These are phyloP conservation scores for Ustilago tritici DNA, from an alignment of 1,284 basidiomycete genomes.

Conservation along the genomic window DNA sequence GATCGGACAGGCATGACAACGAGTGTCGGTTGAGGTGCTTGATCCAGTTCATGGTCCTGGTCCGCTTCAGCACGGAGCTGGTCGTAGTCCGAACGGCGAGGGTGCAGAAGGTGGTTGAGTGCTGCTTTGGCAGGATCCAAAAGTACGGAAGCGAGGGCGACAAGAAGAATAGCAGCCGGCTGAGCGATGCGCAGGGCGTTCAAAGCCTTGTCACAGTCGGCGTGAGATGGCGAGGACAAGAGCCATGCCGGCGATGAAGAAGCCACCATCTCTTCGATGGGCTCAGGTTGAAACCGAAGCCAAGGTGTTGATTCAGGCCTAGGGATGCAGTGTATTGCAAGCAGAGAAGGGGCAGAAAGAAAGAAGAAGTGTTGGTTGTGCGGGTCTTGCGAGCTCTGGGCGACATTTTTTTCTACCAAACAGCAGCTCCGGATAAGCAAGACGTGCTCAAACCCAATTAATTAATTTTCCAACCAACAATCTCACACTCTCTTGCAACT, in stretches of 20 bases:
- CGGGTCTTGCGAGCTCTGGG: neutral
- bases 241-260: conserved; percentile 14
- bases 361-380: neutral
- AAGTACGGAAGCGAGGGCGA: conserved; percentile 45
- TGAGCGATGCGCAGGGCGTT: conserved; percentile 48
- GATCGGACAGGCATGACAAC: conserved; percentile 62
- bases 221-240: conserved; percentile 18
- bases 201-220: conserved; percentile 34
- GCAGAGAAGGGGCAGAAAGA: neutral
- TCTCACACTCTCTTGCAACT: neutral
- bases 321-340: neutral
- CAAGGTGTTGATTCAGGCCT: too few relatives aligned
- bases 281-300: neutral
- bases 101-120: conserved; percentile 19
- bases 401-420: neutral
- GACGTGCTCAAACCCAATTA: too few relatives aligned
- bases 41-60: conserved; percentile 17
- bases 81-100: conserved; percentile 38
- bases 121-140: conserved; percentile 31
- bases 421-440: neutral
- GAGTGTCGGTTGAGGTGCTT: conserved; percentile 54
- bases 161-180: conserved; percentile 42
- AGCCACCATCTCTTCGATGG: neutral
- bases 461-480: neutral
- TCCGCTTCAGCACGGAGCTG: conserved; percentile 34